Base-by-base conservation (phyloP, 2,329 filamentous ascomycete species). In the Colletotrichum eremochloae region DNA sequence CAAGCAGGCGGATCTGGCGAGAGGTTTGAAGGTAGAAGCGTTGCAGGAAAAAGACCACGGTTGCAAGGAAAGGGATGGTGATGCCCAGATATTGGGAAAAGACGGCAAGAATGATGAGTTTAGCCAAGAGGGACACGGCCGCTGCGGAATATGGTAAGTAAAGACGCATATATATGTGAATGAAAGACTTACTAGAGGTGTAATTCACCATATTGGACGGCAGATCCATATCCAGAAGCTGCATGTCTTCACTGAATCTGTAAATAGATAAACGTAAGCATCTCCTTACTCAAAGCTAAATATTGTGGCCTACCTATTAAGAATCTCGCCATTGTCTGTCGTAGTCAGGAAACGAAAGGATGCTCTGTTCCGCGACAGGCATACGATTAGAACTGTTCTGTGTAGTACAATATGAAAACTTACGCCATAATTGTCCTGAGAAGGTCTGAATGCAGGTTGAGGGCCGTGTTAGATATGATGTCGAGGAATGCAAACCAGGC, bases 1-100 rank as follows among this genome's bases (percentile, higher is more conserved):
- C 80, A 12, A 82, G 73, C 4, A 79, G 74, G 15, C 81, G 78
- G 1, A 82, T 58, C 73, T 82, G 81, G 0, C 81, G 74, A 0
- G 80, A 82, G 5, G 80, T 82, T 33, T 76, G 77, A 0, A 82
- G 78, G 56, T 82, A 82, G 58, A 79, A 81, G 15, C 75, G 75
- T 50, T 80, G 79, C 20, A 82, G 64, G 12, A 77, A 65, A 42
- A 77, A 81, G 33, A 82, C 67, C 0, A 76, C 64, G 2, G 73
- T 50, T 5, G 75, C 46, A 4, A 78, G 75, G 46, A 80, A 63
- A 0, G 79, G 78, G 14, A 78, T 67, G 0, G 74, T 76, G 12
- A 79, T 65, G 9, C 79, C 79, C 29, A 81, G 73, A n/a, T 70
- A 74, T 15, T 73, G 71, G 1, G 71, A 73, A 15, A 73, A 73